Conservation (phyloP, 1,284 basidiomycete genomes). For the Cryptococcus sp. region DNA sequence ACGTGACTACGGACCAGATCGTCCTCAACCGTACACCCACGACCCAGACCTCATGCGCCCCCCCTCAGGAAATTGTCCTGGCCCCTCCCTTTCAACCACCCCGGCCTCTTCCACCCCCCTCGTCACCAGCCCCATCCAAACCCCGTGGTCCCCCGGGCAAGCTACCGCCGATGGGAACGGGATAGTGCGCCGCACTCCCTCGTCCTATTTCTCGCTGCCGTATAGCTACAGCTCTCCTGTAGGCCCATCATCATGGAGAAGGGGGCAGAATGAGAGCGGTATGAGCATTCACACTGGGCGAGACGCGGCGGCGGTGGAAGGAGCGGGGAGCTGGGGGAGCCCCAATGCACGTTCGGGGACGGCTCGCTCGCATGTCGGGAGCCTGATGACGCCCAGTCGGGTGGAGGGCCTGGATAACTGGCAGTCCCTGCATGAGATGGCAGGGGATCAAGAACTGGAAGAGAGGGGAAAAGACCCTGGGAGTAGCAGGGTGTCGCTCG, state of each 20-base stretch:
- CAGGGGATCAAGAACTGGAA: slow-evolving; percentile 10
- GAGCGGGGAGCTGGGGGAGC: no score
- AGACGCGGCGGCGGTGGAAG: no score
- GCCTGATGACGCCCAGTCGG: background rate
- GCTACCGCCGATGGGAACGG: background rate
- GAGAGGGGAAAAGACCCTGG: background rate
- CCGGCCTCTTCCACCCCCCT: background rate
- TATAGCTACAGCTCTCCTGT: background rate
- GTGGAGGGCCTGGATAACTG: slow-evolving; percentile 29
- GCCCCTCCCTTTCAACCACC: background rate
- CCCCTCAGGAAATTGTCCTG: background rate
- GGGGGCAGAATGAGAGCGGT: background rate
- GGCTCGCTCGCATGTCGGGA: no score
- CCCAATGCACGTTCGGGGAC: no score
- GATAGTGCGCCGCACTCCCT: background rate
- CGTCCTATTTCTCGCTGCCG: slow-evolving; percentile 5
- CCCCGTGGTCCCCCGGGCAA: background rate
- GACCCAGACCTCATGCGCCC: no score
- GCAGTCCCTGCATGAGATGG: slow-evolving; percentile 34
- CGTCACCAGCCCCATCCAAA: background rate
- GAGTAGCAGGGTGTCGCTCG: background rate
- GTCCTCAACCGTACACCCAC: no score
- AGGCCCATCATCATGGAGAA: background rate
- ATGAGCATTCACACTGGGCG: no score
- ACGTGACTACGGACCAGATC: no score